Percentiles rank a stretch among this genome's conserved stretches.
phyloP scores from a whole-genome alignment of 2,329 filamentous ascomycete species.

The Apiospora malaysiana region DNA sequence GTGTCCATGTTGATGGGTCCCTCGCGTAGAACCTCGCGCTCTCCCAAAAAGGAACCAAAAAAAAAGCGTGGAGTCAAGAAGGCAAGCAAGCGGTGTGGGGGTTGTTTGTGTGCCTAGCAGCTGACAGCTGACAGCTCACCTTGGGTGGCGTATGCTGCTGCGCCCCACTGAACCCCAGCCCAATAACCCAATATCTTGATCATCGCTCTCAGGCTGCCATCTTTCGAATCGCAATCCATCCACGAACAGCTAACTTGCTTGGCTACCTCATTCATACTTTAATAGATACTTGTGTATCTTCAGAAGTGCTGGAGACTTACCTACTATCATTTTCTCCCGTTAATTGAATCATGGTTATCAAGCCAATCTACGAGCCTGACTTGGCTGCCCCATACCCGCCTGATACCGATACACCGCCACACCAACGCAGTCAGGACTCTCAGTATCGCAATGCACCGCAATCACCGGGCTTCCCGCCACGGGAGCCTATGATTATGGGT shows the following conservation, averaged over 20 bases:
- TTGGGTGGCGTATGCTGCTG: neutral
- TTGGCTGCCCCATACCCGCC: neutral
- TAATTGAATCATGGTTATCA: neutral
- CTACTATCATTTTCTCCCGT: neutral
- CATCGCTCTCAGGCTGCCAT: constrained; percentile 7
- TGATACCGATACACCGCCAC: neutral
- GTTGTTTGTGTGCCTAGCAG: neutral
- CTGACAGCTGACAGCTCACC: neutral
- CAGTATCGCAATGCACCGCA: neutral
- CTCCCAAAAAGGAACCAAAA: too few relatives aligned
- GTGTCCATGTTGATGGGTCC: neutral
- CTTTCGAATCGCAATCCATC: neutral
- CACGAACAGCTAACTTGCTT: neutral
- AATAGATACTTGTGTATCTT: neutral
- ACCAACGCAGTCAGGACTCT: neutral
- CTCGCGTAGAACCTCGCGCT: too few relatives aligned
- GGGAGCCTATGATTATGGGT: too few relatives aligned
- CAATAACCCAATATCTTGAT: neutral
- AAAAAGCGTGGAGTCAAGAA: neutral
- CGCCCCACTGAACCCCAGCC: constrained; percentile 6
- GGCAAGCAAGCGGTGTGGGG: neutral
- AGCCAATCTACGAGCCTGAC: neutral
- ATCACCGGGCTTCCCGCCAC: neutral
- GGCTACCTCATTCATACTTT: neutral
- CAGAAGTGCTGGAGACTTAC: too few relatives aligned